Evolutionary conservation across 352 stramenopile genomes (phyloP).

Genomic region (Blastocystis sp.): DNA sequence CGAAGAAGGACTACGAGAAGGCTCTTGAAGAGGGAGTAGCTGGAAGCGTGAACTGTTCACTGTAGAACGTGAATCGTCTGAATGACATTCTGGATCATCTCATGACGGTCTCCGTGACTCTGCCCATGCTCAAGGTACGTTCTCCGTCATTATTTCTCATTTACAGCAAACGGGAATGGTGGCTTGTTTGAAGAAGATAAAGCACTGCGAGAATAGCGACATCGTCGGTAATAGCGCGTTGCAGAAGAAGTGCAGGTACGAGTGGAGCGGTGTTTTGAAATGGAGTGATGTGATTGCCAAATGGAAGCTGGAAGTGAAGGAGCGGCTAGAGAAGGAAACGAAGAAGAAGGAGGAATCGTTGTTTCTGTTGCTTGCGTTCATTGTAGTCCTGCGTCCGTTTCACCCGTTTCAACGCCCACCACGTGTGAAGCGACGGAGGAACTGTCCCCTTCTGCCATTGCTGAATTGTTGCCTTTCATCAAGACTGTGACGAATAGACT

Average conservation of each 20-base stretch:
- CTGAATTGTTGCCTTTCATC: no score
- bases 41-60: not conserved
- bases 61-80: constrained; percentile 45
- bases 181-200: constrained; percentile 33
- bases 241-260: constrained; percentile 62
- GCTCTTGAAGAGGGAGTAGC: constrained; percentile 63
- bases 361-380: not conserved
- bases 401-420: not conserved
- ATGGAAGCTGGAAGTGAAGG: constrained; percentile 57
- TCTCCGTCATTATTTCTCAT: not conserved
- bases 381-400: constrained; percentile 7
- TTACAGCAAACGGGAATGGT: constrained; percentile 61
- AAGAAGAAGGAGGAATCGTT: not conserved
- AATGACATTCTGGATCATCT: constrained; percentile 60
- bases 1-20: constrained; percentile 72
- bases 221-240: not conserved
- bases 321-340: not conserved
- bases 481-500: constrained; percentile 30
- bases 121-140: constrained; percentile 19
- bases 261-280: not conserved
- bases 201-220: not conserved
- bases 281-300: constrained; percentile 39
- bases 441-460: no score
- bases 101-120: not conserved
- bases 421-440: not conserved